Evolutionary conservation across 2,329 filamentous ascomycete species (phyloP).

Genomic region (Westerdykella ornata): DNA sequence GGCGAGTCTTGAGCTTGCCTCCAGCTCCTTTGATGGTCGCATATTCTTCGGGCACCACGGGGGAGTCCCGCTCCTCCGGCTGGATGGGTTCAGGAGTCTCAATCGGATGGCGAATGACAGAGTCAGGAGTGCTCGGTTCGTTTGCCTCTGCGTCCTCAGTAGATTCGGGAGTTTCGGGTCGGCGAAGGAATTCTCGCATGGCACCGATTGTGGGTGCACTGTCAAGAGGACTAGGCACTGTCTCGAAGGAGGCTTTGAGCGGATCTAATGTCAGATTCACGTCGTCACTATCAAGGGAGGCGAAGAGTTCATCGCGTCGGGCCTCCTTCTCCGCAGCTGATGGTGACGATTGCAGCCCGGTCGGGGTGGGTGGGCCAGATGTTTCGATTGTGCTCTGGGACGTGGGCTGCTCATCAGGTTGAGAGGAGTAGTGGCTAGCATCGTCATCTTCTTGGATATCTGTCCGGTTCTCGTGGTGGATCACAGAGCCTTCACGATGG

Average conservation of each 20-base stretch:
- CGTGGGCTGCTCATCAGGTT: constrained; percentile 33
- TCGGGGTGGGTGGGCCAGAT: constrained; percentile 44
- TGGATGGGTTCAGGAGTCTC: constrained; percentile 31
- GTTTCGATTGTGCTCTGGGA: constrained; percentile 35
- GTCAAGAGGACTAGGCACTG: constrained; percentile 25
- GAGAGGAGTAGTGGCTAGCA: constrained; percentile 50
- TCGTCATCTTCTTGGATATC: constrained; percentile 47
- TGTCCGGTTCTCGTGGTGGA: constrained; percentile 46
- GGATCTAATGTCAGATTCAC: constrained; percentile 51
- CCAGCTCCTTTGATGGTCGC: constrained; percentile 87
- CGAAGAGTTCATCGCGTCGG: constrained; percentile 42
- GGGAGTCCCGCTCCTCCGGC: constrained; percentile 40
- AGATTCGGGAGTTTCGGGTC: constrained; percentile 49
- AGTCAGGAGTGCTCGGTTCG: constrained; percentile 72
- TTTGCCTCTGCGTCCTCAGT: constrained; percentile 41
- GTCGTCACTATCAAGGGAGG: constrained; percentile 45
- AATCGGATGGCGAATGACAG: constrained; percentile 75
- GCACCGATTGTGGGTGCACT: constrained; percentile 33
- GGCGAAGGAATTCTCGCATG: constrained; percentile 34
- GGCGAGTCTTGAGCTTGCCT: constrained; percentile 79
- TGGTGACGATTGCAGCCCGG: constrained; percentile 24
- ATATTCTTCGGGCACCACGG: constrained; percentile 68
- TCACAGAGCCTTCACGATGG: constrained; percentile 47
- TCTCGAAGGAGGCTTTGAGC: constrained; percentile 44
- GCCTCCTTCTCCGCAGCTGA: constrained; percentile 24